Evolutionary conservation across 208 protist species (phyloP).

Genomic region (Leishmania tarentolae): DNA sequence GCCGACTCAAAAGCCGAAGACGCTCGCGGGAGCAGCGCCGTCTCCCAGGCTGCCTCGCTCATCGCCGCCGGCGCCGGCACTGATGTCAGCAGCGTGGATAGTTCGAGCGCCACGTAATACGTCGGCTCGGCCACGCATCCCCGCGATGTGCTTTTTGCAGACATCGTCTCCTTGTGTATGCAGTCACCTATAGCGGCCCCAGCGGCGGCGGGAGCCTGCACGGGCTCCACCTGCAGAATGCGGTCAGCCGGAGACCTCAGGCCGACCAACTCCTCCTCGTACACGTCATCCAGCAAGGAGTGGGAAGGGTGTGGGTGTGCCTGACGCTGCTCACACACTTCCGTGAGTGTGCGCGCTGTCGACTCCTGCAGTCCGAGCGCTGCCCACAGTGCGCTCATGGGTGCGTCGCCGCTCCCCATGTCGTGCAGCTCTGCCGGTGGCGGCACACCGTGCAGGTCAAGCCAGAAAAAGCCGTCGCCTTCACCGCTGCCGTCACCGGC

Average conservation of each 20-base stretch:
- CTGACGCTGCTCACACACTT: constrained; percentile 8
- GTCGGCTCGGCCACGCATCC: background rate
- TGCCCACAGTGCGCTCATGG: constrained; percentile 14
- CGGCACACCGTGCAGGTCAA: constrained; percentile 42
- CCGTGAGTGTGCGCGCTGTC: background rate
- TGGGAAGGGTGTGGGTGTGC: constrained; percentile 4
- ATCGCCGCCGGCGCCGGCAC: background rate
- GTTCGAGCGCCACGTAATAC: constrained; percentile 28
- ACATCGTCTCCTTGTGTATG: background rate
- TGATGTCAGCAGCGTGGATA: constrained; percentile 22
- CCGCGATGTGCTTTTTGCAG: background rate
- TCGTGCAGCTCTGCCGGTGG: constrained; percentile 5
- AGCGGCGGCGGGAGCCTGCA: background rate
- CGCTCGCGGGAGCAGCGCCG: background rate
- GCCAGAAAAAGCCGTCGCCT: constrained; percentile 29
- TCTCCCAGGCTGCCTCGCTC: constrained; percentile 14
- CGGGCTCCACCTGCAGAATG: constrained; percentile 12
- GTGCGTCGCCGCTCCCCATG: background rate
- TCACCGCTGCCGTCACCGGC: background rate
- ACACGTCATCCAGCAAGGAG: constrained; percentile 23
- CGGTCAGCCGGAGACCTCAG: constrained; percentile 18
- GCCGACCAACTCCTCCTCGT: constrained; percentile 29
- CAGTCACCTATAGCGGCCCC: background rate
- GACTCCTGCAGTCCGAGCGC: constrained; percentile 9
- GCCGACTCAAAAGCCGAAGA: background rate